A percentile compares a stretch with the other conserved stretches of the same genome.
These are phyloP conservation scores for Talaromyces trachyspermus DNA, from an alignment of 495 filamentous ascomycete genomes.

Conservation along the genomic window DNA sequence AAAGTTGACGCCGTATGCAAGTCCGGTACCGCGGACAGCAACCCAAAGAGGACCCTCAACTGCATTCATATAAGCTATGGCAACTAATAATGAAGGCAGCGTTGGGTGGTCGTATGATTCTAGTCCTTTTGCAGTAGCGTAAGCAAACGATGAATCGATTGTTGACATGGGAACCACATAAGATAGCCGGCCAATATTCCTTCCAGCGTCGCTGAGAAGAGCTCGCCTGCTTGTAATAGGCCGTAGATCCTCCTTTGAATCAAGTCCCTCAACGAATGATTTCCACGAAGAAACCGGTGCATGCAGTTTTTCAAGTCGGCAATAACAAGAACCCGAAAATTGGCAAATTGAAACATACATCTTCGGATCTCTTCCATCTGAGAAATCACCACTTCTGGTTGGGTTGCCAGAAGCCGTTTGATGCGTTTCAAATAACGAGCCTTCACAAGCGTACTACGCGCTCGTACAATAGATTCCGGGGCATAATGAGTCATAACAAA, in stretches of 20 bases:
- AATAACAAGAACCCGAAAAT: constrained; percentile 77
- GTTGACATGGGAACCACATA: constrained; percentile 86
- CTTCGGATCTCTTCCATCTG: constrained; percentile 70
- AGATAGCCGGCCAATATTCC: constrained; percentile 60
- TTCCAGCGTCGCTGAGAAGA: constrained; percentile 64
- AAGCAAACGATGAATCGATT: constrained; percentile 85
- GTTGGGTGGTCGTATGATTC: constrained; percentile 65
- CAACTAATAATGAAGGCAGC: constrained; percentile 79
- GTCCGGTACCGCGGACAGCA: constrained; percentile 80
- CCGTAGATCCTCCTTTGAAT: constrained; percentile 39
- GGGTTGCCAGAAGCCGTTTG: constrained; percentile 62
- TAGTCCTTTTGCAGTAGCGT: constrained; percentile 67
- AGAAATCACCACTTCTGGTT: constrained; percentile 61
- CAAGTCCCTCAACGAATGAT: constrained; percentile 45
- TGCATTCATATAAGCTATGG: constrained; percentile 81
- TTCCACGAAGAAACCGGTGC: constrained; percentile 85
- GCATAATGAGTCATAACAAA: constrained; percentile 73
- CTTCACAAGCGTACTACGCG: constrained; percentile 77
- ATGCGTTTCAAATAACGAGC: constrained; percentile 81
- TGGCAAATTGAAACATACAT: constrained; percentile 68
- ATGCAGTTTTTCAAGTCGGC: constrained; percentile 70
- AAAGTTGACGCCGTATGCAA: constrained; percentile 83
- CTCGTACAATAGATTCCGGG: constrained; percentile 63
- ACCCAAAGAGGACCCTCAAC: constrained; percentile 93
- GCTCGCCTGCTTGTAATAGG: constrained; percentile 52